A percentile compares a stretch with the other conserved stretches of the same genome.
These are phyloP conservation scores for Citrus glauca DNA, from an alignment of 345 rosid species.

Conservation along the genomic window DNA sequence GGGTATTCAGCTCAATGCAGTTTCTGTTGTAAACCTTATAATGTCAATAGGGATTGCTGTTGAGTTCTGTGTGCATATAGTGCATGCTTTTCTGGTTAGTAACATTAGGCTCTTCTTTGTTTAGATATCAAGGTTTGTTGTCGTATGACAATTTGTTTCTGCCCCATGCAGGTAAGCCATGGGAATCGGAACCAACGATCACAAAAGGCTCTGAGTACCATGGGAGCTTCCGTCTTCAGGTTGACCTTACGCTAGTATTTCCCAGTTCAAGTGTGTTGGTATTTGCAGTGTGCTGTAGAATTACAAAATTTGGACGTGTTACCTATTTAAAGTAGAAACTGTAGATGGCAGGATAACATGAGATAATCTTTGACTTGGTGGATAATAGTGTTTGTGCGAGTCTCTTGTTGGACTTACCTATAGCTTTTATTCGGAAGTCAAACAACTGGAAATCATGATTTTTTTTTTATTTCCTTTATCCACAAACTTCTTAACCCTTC, in stretches of 20 bases:
- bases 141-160: neutral
- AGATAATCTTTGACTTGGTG: neutral
- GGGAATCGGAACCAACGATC: conserved; percentile 74
- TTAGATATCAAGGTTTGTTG: neutral
- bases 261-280: neutral
- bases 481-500: neutral
- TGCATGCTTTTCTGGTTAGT: conserved; percentile 88
- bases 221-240: conserved; percentile 99
- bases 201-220: conserved; percentile 72
- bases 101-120: neutral
- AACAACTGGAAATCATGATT: neutral
- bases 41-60: conserved; percentile 96
- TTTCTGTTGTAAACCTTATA: conserved; percentile 87
- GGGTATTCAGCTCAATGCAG: conserved; percentile 89
- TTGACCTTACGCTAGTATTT: conserved; percentile 12
- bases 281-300: neutral
- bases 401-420: neutral
- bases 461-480: neutral
- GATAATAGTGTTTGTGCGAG: neutral
- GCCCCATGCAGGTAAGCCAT: conserved; percentile 53
- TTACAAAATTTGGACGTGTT: neutral
- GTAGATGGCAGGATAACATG: neutral
- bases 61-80: conserved; percentile 91
- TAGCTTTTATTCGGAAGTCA: neutral
- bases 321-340: neutral